phyloP scores from a whole-genome alignment of 441 rosid genomes.

The Melastoma candidum region DNA sequence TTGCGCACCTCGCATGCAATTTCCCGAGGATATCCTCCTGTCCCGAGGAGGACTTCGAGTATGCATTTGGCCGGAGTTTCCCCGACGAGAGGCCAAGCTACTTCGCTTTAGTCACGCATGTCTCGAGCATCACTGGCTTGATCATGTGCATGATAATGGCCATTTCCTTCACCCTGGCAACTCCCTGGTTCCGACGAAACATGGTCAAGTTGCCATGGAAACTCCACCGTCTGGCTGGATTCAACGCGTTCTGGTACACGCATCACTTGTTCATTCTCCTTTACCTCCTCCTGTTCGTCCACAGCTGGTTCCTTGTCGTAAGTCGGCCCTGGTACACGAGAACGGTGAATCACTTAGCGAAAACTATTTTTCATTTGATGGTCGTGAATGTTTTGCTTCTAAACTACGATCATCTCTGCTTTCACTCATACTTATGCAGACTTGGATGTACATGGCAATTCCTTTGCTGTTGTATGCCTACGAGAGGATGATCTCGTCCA shows the following conservation, averaged over 20 bases:
- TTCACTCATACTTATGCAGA: constrained; percentile 28
- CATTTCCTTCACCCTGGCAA: constrained; percentile 58
- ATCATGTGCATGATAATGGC: constrained; percentile 46
- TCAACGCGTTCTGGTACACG: constrained; percentile 87
- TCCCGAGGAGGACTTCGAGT: constrained; percentile 31
- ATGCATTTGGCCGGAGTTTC: constrained; percentile 32
- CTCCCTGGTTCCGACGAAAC: constrained; percentile 49
- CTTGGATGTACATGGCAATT: constrained; percentile 70
- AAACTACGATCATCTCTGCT: background rate
- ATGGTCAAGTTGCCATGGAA: constrained; percentile 52
- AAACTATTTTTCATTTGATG: too few species aligned
- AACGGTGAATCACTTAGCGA: constrained; percentile 35
- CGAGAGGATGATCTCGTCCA: constrained; percentile 45
- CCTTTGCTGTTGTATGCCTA: constrained; percentile 50
- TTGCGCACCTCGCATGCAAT: constrained; percentile 55
- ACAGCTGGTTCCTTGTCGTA: constrained; percentile 64
- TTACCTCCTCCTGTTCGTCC: constrained; percentile 51
- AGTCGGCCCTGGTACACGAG: constrained; percentile 48
- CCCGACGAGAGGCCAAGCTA: constrained; percentile 51
- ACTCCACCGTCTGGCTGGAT: constrained; percentile 58
- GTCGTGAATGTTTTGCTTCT: background rate
- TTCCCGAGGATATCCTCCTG: constrained; percentile 41
- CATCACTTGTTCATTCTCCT: constrained; percentile 70
- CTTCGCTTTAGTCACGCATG: constrained; percentile 26
- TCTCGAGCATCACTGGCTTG: constrained; percentile 53